Percentiles rank a stretch among this genome's conserved stretches.
Conservation (phyloP, 2,329 filamentous ascomycete genomes). For the Paecilomyces niveus region DNA sequence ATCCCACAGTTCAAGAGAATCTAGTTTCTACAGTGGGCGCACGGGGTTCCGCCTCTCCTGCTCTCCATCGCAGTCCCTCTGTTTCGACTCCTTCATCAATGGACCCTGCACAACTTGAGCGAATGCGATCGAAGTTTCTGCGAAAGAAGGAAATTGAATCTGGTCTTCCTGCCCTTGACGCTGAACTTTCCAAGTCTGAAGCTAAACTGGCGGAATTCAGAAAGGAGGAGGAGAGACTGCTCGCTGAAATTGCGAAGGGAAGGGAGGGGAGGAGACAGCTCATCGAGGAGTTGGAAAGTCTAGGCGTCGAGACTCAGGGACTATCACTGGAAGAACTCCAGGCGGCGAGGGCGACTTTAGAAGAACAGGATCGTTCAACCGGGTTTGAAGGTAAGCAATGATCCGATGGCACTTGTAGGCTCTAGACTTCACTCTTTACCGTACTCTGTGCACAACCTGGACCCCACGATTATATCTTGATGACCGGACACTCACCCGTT, state of each 20-base stretch:
- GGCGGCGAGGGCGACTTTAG: slow-evolving; percentile 20
- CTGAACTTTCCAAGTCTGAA: slow-evolving; percentile 35
- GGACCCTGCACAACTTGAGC: slow-evolving; percentile 18
- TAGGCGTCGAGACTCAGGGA: slow-evolving; percentile 43
- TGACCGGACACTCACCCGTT: slow-evolving; percentile 1
- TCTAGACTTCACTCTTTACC: background rate
- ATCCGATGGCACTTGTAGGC: background rate
- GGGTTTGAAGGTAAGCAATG: slow-evolving; percentile 8
- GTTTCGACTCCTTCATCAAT: slow-evolving; percentile 13
- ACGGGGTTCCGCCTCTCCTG: background rate
- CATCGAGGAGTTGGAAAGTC: slow-evolving; percentile 41
- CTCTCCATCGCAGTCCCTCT: slow-evolving; percentile 10
- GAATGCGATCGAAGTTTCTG: slow-evolving; percentile 30
- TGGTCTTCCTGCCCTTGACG: slow-evolving; percentile 39
- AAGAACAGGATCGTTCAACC: slow-evolving; percentile 10
- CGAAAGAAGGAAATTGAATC: slow-evolving; percentile 44
- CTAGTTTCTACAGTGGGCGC: background rate
- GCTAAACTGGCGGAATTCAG: slow-evolving; percentile 23
- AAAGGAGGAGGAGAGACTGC: slow-evolving; percentile 32
- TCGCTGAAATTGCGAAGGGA: slow-evolving; percentile 41
- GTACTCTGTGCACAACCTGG: background rate
- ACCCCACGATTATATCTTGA: background rate
- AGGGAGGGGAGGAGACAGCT: slow-evolving; percentile 37
- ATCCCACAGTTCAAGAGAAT: background rate
- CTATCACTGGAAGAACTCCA: slow-evolving; percentile 40